phyloP scores from a whole-genome alignment of 805 yeast species.

The Grigorovia transvaalensis region DNA sequence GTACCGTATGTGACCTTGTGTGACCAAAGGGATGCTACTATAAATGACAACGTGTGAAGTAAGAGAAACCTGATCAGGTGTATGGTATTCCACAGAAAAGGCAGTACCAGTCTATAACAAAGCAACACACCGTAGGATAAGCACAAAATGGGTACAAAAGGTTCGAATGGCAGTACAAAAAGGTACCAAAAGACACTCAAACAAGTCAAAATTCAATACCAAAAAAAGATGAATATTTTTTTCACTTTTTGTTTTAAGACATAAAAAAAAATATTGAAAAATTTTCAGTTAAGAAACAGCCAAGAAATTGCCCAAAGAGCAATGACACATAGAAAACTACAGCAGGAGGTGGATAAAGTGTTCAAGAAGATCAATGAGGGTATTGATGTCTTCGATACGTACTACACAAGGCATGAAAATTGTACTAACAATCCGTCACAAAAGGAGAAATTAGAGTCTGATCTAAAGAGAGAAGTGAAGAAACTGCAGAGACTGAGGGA shows the following conservation, averaged over 20 bases:
- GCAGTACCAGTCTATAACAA: no score
- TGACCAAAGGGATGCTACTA: no score
- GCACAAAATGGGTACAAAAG: no score
- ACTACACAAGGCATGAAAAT: constrained; percentile 73
- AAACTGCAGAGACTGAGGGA: constrained; percentile 88
- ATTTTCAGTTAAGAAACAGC: not conserved
- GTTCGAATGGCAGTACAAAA: no score
- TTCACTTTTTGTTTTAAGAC: not conserved
- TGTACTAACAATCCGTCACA: constrained; percentile 74
- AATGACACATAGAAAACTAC: constrained; percentile 39
- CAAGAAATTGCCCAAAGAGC: not conserved
- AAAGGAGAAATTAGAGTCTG: constrained; percentile 87
- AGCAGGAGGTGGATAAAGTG: constrained; percentile 82
- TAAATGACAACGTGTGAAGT: no score
- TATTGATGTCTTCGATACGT: constrained; percentile 68
- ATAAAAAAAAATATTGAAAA: not conserved
- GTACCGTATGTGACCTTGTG: no score
- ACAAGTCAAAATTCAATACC: no score
- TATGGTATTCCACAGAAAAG: no score
- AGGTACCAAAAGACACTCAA: no score
- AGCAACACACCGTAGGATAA: no score
- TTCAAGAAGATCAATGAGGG: constrained; percentile 85
- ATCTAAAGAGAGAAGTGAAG: constrained; percentile 89
- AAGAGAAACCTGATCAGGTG: no score
- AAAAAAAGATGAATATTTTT: no score